Evolutionary conservation across 2,329 filamentous ascomycete species (phyloP).

Genomic region (Macroventuria anomochaeta): DNA sequence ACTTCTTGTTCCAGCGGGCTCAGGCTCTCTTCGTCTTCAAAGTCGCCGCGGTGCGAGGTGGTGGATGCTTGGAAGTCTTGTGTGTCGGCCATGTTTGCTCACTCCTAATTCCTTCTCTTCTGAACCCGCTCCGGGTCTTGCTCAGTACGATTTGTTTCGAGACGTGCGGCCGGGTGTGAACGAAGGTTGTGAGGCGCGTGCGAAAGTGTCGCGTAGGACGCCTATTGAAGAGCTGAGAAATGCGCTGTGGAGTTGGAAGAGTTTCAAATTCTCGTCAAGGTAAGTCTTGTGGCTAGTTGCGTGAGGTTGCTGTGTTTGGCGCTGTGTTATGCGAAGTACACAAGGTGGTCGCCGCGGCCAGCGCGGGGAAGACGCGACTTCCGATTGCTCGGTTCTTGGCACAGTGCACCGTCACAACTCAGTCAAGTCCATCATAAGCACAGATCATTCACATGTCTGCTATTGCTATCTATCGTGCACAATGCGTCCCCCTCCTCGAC

Average conservation of each 20-base stretch:
- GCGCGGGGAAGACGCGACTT: conserved; percentile 34
- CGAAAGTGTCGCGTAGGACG: background rate
- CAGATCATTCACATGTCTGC: background rate
- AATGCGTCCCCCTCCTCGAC: background rate
- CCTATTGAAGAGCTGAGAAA: no score
- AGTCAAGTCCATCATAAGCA: background rate
- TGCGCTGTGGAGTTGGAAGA: no score
- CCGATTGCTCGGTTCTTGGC: conserved; percentile 19
- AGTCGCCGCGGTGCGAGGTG: conserved; percentile 22
- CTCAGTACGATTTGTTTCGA: background rate
- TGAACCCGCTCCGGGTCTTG: background rate
- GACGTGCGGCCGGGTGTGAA: background rate
- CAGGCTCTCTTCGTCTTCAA: conserved; percentile 52
- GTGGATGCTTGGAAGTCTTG: conserved; percentile 20
- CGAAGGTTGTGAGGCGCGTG: no score
- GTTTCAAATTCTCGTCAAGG: no score
- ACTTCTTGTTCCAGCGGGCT: conserved; percentile 90
- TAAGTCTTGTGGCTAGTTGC: no score
- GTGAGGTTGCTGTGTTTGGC: background rate
- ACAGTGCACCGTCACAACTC: no score
- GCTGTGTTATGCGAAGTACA: background rate
- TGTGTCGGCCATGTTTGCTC: conserved; percentile 26
- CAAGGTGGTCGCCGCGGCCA: background rate
- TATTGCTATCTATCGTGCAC: conserved; percentile 10
- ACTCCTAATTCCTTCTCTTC: background rate